phyloP scores from a whole-genome alignment of 208 protist genomes.

The Crithidia acanthocephali region DNA sequence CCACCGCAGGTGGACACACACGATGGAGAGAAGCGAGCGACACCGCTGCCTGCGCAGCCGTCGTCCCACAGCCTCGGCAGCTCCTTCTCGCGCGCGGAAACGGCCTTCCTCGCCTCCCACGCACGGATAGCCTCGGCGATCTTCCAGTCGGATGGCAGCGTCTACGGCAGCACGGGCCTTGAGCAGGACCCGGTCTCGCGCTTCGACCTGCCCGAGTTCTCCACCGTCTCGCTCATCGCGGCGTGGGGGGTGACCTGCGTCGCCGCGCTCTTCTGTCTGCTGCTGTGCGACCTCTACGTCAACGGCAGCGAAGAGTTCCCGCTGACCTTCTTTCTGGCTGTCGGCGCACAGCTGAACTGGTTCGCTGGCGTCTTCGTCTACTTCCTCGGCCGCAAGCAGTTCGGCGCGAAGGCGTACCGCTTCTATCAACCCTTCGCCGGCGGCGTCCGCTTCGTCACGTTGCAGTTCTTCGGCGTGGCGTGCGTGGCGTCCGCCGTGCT shows the following conservation, averaged over 20 bases:
- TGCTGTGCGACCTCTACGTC: conserved; percentile 70
- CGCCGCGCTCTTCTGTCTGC: conserved; percentile 50
- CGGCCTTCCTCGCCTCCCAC: conserved; percentile 4
- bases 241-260: conserved; percentile 63
- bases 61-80: background rate
- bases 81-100: background rate
- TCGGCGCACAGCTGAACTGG: conserved; percentile 49
- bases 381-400: conserved; percentile 48
- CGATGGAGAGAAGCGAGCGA: background rate
- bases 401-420: conserved; percentile 50
- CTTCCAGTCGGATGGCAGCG: background rate
- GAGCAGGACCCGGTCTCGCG: background rate
- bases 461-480: conserved; percentile 74
- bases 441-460: conserved; percentile 65
- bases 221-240: conserved; percentile 57
- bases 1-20: background rate
- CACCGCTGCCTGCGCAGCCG: background rate
- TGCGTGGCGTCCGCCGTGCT: conserved; percentile 37
- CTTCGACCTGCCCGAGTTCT: conserved; percentile 53
- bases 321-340: conserved; percentile 45
- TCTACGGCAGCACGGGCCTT: background rate
- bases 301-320: conserved; percentile 47
- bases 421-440: conserved; percentile 88
- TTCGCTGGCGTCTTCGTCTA: conserved; percentile 57
- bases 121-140: background rate